Evolutionary conservation across 371 early-diverging fungal species (phyloP).

Genomic region (Mucor racemosus): DNA sequence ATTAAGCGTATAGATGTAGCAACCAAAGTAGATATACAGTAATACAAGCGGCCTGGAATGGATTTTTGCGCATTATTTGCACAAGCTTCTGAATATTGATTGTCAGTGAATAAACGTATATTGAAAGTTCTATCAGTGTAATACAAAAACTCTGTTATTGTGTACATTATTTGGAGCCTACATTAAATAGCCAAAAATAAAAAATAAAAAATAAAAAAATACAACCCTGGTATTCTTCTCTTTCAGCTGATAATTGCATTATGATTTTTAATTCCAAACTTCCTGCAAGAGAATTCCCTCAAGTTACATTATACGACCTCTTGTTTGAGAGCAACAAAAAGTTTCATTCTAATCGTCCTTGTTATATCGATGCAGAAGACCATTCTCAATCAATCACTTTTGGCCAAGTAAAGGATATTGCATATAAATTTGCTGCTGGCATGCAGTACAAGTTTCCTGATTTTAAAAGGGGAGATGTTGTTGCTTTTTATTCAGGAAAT

Average conservation of each 20-base stretch:
- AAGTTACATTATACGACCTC: neutral
- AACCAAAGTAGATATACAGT: neutral
- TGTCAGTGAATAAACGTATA: neutral
- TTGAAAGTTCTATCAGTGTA: neutral
- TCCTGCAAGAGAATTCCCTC: neutral
- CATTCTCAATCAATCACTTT: slow-evolving; percentile 4
- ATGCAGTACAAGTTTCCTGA: neutral
- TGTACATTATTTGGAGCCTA: neutral
- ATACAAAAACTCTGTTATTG: neutral
- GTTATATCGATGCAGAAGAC: slow-evolving; percentile 7
- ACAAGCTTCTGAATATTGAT: neutral
- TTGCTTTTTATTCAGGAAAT: slow-evolving; percentile 68
- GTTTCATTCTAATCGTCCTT: neutral
- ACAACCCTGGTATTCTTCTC: neutral
- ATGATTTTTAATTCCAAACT: neutral
- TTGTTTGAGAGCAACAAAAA: slow-evolving; percentile 11
- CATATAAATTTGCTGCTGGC: slow-evolving; percentile 8
- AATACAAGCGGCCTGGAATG: too few species aligned
- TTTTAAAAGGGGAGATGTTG: slow-evolving; percentile 63
- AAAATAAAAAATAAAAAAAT: too few species aligned
- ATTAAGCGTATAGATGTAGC: too few species aligned
- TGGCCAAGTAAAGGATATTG: slow-evolving; percentile 2
- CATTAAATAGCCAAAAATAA: neutral
- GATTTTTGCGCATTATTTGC: neutral
- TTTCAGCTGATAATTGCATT: neutral